Base-by-base conservation (phyloP, 1,284 basidiomycete species). In the Cutaneotrichosporon cutaneum region DNA sequence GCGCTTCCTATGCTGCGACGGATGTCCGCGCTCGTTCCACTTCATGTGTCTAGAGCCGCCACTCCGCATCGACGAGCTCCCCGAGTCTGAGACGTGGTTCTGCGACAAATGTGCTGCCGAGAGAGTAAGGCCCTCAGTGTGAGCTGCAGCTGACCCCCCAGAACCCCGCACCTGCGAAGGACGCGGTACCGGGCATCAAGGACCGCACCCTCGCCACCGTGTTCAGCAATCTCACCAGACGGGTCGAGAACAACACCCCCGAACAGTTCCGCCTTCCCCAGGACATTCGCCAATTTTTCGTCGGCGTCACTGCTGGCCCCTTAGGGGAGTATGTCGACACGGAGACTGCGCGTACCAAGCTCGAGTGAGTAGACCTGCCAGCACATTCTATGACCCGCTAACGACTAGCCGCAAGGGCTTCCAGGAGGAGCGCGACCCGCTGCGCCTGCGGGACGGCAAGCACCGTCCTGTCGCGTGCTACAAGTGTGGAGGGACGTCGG, bases 11-110 rank as follows among this genome's bases (percentile, higher is more conserved):
- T 98, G 97, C 77, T 99, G 95, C 79, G 95, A 99, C 76, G 94
- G 94, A 14, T 99, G 96, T 76, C 92, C 95, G 33, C 84, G 90
- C 67, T 92, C 93, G 24, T 99, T 97, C 78, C 95, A 99, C 80
- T 87, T 98, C 64, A 88, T 88, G 85, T 99, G 95, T 78, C 85
- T 99, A 70, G 90, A 97, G 76, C 95, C 95, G 47, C 95, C 95
- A 24, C 86, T 97, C 81, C 90, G 94, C 68, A 83, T 88, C 57
- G 85, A 89, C 70, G 93, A 98, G 71, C 82, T 91, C 50, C 87
- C 88, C 57, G 89, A 90, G 68, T 89, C 89, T 52, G 92, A 95
- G 73, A 85, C 86, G 70, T 99, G 96, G 96, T 97, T 89, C 81
- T 99, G 95, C 70, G 75, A 75, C 59, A 71, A 79, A 56, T 79